Evolutionary conservation across 148 eudicot genomes (phyloP).

Genomic region (Tetragonia tetragonoides): DNA sequence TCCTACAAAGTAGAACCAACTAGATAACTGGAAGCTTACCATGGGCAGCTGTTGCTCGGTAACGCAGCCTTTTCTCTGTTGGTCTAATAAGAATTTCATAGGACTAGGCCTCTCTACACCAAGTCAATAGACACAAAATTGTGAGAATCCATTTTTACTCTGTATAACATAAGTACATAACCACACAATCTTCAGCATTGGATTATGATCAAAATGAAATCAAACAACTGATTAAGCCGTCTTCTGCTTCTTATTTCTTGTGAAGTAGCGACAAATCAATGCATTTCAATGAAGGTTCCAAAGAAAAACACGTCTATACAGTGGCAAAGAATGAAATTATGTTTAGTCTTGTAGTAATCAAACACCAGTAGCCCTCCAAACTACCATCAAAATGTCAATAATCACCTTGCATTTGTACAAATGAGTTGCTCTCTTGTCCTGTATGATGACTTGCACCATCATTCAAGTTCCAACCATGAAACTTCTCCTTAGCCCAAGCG

Average conservation of each 20-base stretch:
- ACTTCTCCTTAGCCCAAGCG: conserved; percentile 82
- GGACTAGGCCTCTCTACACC: not conserved
- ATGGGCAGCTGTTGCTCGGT: not conserved
- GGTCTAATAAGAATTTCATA: not conserved
- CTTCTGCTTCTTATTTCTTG: not conserved
- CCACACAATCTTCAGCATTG: not conserved
- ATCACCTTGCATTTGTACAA: not conserved
- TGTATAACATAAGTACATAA: not conserved
- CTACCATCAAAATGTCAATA: not conserved
- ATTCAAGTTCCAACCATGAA: conserved; percentile 28
- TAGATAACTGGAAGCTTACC: not conserved
- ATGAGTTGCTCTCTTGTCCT: conserved; percentile 11
- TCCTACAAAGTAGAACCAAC: not conserved
- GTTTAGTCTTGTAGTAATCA: not conserved
- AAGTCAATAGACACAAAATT: not conserved
- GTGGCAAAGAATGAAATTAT: not conserved
- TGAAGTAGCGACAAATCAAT: not conserved
- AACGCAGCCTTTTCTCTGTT: not conserved
- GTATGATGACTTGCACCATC: not conserved
- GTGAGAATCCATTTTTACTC: not conserved
- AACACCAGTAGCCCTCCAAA: conserved; percentile 3
- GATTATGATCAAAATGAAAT: not conserved
- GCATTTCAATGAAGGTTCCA: not conserved
- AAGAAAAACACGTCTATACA: not conserved
- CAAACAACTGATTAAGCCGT: not conserved